Evolutionary conservation across 805 yeast genomes (phyloP), one percentile per base, ranked within the genome.

Genomic region (Ogataea henricii): DNA sequence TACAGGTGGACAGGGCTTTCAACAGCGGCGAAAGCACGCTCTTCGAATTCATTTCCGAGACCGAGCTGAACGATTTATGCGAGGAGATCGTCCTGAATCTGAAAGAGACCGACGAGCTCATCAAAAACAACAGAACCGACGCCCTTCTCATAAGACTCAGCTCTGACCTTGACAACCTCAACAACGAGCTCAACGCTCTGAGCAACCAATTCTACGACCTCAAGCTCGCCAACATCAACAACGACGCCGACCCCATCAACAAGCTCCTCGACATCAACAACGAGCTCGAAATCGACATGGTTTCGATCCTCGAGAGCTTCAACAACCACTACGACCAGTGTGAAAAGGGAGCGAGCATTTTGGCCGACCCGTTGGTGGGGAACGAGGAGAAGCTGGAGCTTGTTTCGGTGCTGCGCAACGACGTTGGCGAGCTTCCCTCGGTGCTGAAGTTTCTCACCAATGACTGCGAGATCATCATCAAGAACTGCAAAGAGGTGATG

Each of bases 271-370:
- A 58, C 2, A 79, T 77, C 45, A 81, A 78, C 51, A 57, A 66
- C 13, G 69, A 72, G 1, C 59, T 81, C 41, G 96, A 89, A 45
- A 73, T 76, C 48, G 94, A 86, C 45, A 73, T 89, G 65, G 95
- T 88, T 0, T 74, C 77, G 2, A 70, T 85, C 14, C 68, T 91
- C 27, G 83, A 81, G 47, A 80, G 90, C 58, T 69, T 90, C 40
- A 85, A 96, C 9, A 80, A 79, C 45, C 96, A 90, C 67, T 89
- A 83, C 58, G 97, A 90, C 64, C 89, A 87, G 60, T 87, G 96
- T 55, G 56, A 69, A 10, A 68, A 77, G 51, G 86, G 80, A 8
- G 59, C 69, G 2, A 66, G 67, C 4, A 51, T 70, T 6, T 65
- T 76, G n/a, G 58, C 63, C 18, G 60, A 68, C n/a, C 58, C 64